These are phyloP conservation scores for Beta lomatogona DNA, from an alignment of 179 eudicot species.

Conservation along the genomic window DNA sequence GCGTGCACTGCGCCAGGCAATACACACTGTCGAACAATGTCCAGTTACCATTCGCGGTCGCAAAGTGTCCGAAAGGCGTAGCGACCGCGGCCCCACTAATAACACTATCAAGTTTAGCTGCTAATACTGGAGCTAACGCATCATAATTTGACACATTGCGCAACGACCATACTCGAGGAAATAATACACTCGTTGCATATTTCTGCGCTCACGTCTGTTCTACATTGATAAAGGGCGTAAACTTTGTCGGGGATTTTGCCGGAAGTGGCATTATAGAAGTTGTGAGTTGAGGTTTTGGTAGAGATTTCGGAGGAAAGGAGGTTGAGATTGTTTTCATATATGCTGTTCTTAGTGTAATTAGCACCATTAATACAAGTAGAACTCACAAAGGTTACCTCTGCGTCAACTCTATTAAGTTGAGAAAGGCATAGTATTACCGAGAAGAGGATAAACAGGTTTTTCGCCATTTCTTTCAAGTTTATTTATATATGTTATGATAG, in stretches of 20 bases:
- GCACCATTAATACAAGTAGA: not conserved
- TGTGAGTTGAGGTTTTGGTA: not conserved
- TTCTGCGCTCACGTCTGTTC: conserved; percentile 22
- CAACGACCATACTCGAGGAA: not conserved
- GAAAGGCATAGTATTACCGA: too few relatives aligned
- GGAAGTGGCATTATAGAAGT: conserved; percentile 25
- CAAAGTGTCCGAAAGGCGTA: not conserved
- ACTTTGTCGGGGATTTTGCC: conserved; percentile 16
- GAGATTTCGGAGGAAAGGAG: conserved; percentile 5
- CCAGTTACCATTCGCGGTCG: not conserved
- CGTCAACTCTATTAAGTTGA: too few relatives aligned
- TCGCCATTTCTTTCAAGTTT: too few relatives aligned
- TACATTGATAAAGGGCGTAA: conserved; percentile 33
- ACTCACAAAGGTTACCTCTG: too few relatives aligned
- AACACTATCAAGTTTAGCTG: conserved; percentile 1
- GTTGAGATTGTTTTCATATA: conserved; percentile 28
- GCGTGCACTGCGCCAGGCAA: not conserved
- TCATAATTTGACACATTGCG: conserved; percentile 1
- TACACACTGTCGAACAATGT: not conserved
- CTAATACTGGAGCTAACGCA: conserved; percentile 10
- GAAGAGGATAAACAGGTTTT: too few relatives aligned
- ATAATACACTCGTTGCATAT: conserved; percentile 25
- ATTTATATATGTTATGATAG: too few relatives aligned
- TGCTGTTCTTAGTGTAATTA: conserved; percentile 16
- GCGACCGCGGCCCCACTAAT: not conserved